Percentiles rank a stretch among this genome's conserved stretches.
Conservation (phyloP, 371 early-diverging fungal species). For the Chytridiales sp. region DNA sequence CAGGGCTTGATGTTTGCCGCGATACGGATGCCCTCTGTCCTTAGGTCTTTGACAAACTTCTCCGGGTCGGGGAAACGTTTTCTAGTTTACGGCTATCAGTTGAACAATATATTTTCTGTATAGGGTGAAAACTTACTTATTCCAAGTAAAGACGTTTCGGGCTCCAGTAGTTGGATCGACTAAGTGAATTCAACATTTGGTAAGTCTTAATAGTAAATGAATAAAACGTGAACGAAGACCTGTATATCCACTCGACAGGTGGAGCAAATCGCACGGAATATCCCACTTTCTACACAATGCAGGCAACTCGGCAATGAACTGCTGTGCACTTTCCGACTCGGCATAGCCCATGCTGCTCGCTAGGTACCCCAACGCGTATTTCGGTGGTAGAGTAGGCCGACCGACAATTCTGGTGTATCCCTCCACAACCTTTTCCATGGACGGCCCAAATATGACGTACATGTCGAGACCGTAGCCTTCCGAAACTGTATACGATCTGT, state of each 20-base stretch:
- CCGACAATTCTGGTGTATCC: slow-evolving; percentile 47
- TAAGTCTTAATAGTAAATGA: slow-evolving; percentile 4
- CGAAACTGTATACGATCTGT: slow-evolving; percentile 25
- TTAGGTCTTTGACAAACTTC: slow-evolving; percentile 37
- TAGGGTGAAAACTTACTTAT: slow-evolving; percentile 25
- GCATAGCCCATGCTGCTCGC: slow-evolving; percentile 66
- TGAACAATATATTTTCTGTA: not conserved
- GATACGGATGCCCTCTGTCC: slow-evolving; percentile 47
- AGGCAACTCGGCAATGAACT: slow-evolving; percentile 46
- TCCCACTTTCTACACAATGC: slow-evolving; percentile 41
- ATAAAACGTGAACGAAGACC: slow-evolving; percentile 17
- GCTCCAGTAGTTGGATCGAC: slow-evolving; percentile 43
- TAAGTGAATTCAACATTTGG: not conserved
- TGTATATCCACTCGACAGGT: slow-evolving; percentile 64
- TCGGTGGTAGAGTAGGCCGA: slow-evolving; percentile 52
- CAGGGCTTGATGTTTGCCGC: slow-evolving; percentile 68
- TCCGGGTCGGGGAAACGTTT: slow-evolving; percentile 53
- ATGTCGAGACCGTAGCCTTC: slow-evolving; percentile 47
- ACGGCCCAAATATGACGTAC: slow-evolving; percentile 56
- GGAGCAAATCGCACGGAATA: slow-evolving; percentile 64
- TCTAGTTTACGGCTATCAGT: not conserved
- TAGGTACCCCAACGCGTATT: slow-evolving; percentile 59
- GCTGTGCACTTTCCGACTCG: slow-evolving; percentile 58
- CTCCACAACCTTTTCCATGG: slow-evolving; percentile 44
- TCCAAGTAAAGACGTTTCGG: slow-evolving; percentile 68